Percentiles rank a stretch among this genome's conserved stretches.
Evolutionary conservation across 441 rosid genomes (phyloP).

Genomic region (Adansonia grandidieri): DNA sequence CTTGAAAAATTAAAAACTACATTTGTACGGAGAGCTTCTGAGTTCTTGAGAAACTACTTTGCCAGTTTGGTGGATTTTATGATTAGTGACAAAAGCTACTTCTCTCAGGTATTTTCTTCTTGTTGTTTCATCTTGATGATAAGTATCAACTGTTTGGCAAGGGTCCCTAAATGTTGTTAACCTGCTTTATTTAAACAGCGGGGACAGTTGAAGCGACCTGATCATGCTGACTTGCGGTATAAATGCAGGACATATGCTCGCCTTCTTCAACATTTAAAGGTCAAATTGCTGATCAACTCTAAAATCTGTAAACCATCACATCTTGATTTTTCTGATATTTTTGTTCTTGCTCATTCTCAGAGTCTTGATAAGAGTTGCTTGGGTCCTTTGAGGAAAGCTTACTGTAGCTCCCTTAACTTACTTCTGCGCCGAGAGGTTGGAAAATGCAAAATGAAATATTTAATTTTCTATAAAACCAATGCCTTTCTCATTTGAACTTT

Average conservation of each 20-base stretch:
- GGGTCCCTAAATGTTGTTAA: conserved; percentile 29
- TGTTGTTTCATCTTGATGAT: conserved; percentile 22
- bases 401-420: conserved; percentile 88
- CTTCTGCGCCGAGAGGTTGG: conserved; percentile 62
- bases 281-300: conserved; percentile 31
- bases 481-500: conserved; percentile 14
- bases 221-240: conserved; percentile 98
- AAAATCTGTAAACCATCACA: conserved; percentile 16
- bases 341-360: conserved; percentile 44
- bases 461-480: conserved; percentile 12
- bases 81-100: conserved; percentile 97
- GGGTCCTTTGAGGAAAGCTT: conserved; percentile 91
- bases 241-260: conserved; percentile 99
- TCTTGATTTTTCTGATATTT: conserved; percentile 26
- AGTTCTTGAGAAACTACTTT: conserved; percentile 93
- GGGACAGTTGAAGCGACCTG: conserved; percentile 98
- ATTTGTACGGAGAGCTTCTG: conserved; percentile 90
- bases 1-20: conserved; percentile 77
- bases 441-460: conserved; percentile 23
- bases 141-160: conserved; percentile 20
- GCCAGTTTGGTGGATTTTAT: conserved; percentile 97
- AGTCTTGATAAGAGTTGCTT: conserved; percentile 92
- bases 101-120: conserved; percentile 76
- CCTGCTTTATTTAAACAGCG: conserved; percentile 58
- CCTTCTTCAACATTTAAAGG: conserved; percentile 96